A percentile compares a stretch with the other conserved stretches of the same genome.
Conservation (phyloP, 2,329 filamentous ascomycete genomes). For the Salinomyces thailandicus region DNA sequence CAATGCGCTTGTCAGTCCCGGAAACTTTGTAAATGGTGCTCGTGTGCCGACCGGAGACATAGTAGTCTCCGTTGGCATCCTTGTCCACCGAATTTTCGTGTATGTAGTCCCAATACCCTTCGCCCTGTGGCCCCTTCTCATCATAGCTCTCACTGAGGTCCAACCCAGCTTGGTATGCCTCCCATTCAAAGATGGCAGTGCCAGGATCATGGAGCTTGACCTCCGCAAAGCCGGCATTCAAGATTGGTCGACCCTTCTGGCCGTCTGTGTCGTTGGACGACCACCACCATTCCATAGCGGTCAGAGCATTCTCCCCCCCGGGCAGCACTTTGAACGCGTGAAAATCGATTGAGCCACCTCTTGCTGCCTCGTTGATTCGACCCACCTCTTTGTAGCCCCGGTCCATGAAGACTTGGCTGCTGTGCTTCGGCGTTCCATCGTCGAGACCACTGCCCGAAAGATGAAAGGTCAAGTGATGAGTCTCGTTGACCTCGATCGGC, state of each 20-base stretch:
- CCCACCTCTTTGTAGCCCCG: slow-evolving; percentile 39
- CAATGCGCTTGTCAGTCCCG: slow-evolving; percentile 33
- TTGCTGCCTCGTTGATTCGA: slow-evolving; percentile 31
- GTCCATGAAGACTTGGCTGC: slow-evolving; percentile 38
- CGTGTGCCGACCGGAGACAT: slow-evolving; percentile 43
- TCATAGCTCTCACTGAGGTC: neutral
- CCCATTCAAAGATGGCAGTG: neutral
- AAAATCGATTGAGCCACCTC: slow-evolving; percentile 38
- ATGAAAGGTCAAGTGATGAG: neutral
- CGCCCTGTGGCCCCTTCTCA: neutral
- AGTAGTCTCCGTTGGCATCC: slow-evolving; percentile 37
- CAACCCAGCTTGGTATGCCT: neutral
- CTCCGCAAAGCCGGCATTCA: neutral
- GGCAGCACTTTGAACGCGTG: slow-evolving; percentile 38
- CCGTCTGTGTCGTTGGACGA: neutral
- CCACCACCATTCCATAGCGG: neutral
- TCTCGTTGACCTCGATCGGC: neutral
- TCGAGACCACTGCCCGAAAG: neutral
- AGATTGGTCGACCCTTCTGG: neutral
- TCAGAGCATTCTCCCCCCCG: neutral
- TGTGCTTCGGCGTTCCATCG: neutral
- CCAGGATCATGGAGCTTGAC: neutral
- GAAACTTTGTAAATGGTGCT: slow-evolving; percentile 39
- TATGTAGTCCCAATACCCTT: slow-evolving; percentile 33
- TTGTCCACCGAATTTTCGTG: slow-evolving; percentile 48